A percentile compares a stretch with the other conserved stretches of the same genome.
These are phyloP conservation scores for Botrytis fabae DNA, from an alignment of 2,329 filamentous ascomycete species.

Conservation along the genomic window DNA sequence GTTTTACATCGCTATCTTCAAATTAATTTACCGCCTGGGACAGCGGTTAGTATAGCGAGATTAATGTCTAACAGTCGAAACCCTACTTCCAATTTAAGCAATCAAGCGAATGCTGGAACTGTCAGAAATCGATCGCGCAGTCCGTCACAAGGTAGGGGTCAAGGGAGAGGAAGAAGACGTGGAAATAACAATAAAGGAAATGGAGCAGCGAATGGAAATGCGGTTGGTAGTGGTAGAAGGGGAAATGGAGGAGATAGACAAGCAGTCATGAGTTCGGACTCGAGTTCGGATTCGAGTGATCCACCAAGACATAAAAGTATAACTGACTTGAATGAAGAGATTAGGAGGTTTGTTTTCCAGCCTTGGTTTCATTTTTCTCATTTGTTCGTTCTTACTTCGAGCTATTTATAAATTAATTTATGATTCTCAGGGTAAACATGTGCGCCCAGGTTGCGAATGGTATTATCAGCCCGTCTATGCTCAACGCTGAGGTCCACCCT, in stretches of 20 bases:
- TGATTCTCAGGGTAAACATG: background rate
- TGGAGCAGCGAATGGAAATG: background rate
- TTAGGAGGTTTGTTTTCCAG: background rate
- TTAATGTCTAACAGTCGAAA: background rate
- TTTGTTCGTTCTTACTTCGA: too few relatives aligned
- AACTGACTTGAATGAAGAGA: background rate
- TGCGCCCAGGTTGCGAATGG: background rate
- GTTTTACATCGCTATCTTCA: slow-evolving; percentile 13
- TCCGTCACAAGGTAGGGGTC: background rate
- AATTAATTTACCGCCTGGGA: background rate
- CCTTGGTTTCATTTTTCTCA: too few relatives aligned
- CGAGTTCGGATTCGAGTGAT: background rate
- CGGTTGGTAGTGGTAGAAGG: background rate
- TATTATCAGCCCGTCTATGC: background rate
- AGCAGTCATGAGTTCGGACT: background rate
- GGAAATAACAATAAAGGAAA: background rate
- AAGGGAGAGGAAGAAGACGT: background rate
- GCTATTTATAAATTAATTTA: accelerated
- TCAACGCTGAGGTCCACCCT: background rate
- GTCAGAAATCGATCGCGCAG: background rate
- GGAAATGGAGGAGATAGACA: background rate
- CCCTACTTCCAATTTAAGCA: background rate
- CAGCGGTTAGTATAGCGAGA: background rate
- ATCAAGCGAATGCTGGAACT: background rate
- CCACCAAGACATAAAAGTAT: background rate